phyloP scores from a whole-genome alignment of 1,284 basidiomycete species.

The Malassezia equina region DNA sequence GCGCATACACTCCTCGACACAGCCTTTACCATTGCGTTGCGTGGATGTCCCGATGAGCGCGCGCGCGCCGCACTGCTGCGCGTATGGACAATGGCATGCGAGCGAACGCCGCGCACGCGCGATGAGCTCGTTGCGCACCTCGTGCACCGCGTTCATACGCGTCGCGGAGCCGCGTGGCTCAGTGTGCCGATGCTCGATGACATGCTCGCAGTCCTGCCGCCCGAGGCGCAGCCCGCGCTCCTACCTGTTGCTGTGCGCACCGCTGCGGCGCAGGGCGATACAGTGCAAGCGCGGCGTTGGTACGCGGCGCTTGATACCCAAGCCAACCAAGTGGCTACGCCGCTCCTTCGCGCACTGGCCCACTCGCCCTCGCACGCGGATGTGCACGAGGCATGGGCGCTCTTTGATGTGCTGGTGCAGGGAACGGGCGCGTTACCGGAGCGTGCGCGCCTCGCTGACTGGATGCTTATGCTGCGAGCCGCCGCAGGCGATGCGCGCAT shows the following conservation, averaged over 20 bases:
- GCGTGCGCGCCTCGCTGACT: conserved; percentile 4
- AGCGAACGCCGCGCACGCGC: conserved; percentile 2
- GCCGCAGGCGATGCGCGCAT: conserved; percentile 13
- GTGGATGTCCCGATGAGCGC: conserved; percentile 4
- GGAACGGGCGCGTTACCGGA: neutral
- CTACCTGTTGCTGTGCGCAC: conserved; percentile 7
- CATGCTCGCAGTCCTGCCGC: neutral
- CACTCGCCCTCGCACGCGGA: conserved; percentile 1
- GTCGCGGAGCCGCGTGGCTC: neutral
- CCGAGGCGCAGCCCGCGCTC: neutral
- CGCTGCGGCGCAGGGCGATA: conserved; percentile 8
- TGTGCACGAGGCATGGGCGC: conserved; percentile 11
- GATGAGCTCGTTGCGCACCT: conserved; percentile 2
- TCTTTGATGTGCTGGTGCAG: conserved; percentile 9
- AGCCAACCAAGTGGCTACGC: neutral
- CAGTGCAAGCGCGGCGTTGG: neutral
- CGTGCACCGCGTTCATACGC: neutral
- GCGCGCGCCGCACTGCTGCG: conserved; percentile 4
- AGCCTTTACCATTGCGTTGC: neutral
- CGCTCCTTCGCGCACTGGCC: conserved; percentile 13
- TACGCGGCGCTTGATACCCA: neutral
- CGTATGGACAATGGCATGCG: neutral
- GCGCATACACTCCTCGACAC: conserved; percentile 4
- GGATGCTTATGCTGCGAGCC: conserved; percentile 17
- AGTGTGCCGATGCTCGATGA: neutral